Percentiles rank a stretch among this genome's conserved stretches.
Conservation (phyloP, 768 basidiomycete genomes). For the Trametes gibbosa region DNA sequence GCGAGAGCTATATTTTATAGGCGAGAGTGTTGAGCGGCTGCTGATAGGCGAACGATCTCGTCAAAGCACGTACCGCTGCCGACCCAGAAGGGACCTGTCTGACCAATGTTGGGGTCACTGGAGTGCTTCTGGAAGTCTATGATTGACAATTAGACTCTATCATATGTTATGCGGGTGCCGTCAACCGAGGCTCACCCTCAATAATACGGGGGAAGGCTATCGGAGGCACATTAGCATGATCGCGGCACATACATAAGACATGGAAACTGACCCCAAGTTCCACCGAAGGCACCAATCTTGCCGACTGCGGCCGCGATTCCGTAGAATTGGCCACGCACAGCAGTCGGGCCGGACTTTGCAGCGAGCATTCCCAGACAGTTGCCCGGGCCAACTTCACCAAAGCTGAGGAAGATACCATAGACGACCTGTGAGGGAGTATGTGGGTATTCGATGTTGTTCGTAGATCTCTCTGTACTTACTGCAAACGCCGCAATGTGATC, state of each 20-base stretch:
- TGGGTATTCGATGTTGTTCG: neutral
- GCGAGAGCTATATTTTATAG: constrained; percentile 53
- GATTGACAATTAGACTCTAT: too few species aligned
- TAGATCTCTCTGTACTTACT: constrained; percentile 35
- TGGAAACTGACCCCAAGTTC: constrained; percentile 65
- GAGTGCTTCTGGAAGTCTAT: constrained; percentile 7
- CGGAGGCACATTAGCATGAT: neutral
- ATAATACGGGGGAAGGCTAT: constrained; percentile 69
- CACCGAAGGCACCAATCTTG: constrained; percentile 81
- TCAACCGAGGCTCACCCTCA: constrained; percentile 35
- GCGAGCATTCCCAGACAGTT: constrained; percentile 86
- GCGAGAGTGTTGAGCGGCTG: neutral
- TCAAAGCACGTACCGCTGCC: constrained; percentile 55
- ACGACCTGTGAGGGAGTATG: constrained; percentile 48
- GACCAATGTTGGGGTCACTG: constrained; percentile 46
- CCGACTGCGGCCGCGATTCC: constrained; percentile 84
- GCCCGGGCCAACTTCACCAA: constrained; percentile 90
- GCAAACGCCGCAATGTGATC: constrained; percentile 72
- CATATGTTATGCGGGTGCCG: constrained; percentile 12
- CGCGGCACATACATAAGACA: too few species aligned
- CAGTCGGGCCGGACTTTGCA: constrained; percentile 82
- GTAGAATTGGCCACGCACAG: constrained; percentile 82
- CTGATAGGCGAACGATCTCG: neutral
- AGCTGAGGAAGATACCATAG: constrained; percentile 87
- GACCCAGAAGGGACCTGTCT: constrained; percentile 87